phyloP scores from a whole-genome alignment of 306 rosid genomes.

The Cucurbita maxima region DNA sequence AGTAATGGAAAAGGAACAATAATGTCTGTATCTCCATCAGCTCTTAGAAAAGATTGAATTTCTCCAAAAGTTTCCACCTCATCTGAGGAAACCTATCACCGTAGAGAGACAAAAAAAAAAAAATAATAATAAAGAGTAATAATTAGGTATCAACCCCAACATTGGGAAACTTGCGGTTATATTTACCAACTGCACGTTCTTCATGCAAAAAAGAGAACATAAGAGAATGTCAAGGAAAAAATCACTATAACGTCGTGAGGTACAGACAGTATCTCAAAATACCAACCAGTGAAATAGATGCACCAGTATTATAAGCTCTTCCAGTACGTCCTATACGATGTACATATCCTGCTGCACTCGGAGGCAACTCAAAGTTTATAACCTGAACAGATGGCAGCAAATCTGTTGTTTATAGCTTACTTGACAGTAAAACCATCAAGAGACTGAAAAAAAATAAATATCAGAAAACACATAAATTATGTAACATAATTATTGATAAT shows the following conservation, averaged over 20 bases:
- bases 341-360: conserved; percentile 56
- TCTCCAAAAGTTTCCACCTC: conserved; percentile 73
- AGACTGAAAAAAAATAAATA: not conserved
- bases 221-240: not conserved
- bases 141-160: not conserved
- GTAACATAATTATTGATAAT: not conserved
- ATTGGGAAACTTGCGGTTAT: not conserved
- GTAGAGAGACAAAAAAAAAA: not conserved
- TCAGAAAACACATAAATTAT: not conserved
- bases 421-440: not conserved
- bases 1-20: conserved; percentile 62
- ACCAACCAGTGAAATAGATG: conserved; percentile 89
- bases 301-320: conserved; percentile 77
- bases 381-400: conserved; percentile 38
- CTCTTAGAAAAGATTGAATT: conserved; percentile 52
- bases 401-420: not conserved
- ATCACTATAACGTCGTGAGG: not conserved
- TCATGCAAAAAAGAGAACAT: not conserved
- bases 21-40: conserved; percentile 39
- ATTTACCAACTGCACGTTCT: not conserved
- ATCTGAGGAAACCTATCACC: conserved; percentile 59
- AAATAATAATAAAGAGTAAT: not conserved
- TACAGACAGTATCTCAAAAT: not conserved
- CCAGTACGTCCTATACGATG: conserved; percentile 98
- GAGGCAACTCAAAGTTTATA: conserved; percentile 84